These are phyloP conservation scores for Leccinum huronense DNA, from an alignment of 1,284 basidiomycete species.

Conservation along the genomic window DNA sequence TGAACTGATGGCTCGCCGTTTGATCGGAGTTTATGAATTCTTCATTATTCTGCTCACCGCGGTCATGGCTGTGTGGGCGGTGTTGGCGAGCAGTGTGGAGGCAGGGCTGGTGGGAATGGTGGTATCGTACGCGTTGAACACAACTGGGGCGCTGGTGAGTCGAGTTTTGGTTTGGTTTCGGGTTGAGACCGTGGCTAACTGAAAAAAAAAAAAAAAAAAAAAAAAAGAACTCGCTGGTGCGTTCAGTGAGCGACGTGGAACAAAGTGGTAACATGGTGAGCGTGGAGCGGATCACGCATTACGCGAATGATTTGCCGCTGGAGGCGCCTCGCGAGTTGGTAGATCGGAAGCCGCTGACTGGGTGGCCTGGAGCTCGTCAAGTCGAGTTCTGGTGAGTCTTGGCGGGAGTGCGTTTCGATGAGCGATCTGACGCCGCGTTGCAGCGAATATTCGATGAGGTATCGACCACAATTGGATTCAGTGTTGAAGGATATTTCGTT, in stretches of 20 bases:
- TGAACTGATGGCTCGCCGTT: slow-evolving; percentile 81
- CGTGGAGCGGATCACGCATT: slow-evolving; percentile 73
- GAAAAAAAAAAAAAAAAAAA: neutral
- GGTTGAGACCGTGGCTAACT: too few species aligned
- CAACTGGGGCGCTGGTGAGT: slow-evolving; percentile 69
- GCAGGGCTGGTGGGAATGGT: slow-evolving; percentile 91
- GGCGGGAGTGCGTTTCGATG: neutral
- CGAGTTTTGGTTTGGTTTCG: too few species aligned
- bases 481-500: slow-evolving; percentile 76
- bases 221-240: slow-evolving; percentile 82
- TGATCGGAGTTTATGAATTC: slow-evolving; percentile 84
- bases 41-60: slow-evolving; percentile 78
- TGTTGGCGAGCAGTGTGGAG: slow-evolving; percentile 75
- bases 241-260: slow-evolving; percentile 89
- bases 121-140: slow-evolving; percentile 81
- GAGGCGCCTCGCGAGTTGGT: slow-evolving; percentile 43
- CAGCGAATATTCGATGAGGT: slow-evolving; percentile 77
- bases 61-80: slow-evolving; percentile 64
- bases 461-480: slow-evolving; percentile 81
- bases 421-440: neutral
- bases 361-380: slow-evolving; percentile 76
- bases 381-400: slow-evolving; percentile 69
- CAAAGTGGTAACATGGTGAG: slow-evolving; percentile 95
- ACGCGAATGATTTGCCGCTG: slow-evolving; percentile 65
- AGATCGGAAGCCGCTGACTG: slow-evolving; percentile 52